Evolutionary conservation across 1,284 basidiomycete genomes (phyloP).

Genomic region (Tylopilus sp.): DNA sequence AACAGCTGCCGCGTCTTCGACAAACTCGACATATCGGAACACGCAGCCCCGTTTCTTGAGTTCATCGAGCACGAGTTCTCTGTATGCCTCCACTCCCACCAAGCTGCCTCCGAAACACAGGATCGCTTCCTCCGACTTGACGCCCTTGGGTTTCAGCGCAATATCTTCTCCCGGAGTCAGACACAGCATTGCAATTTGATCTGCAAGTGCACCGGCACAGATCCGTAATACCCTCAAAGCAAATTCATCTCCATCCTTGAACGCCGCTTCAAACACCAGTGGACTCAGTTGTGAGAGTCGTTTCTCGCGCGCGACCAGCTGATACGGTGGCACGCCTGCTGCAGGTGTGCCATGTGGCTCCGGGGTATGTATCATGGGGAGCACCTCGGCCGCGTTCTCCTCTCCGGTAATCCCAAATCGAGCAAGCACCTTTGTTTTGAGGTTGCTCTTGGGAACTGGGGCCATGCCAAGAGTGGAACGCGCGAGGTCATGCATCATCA

Average conservation of each 20-base stretch:
- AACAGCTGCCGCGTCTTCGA: conserved; percentile 72
- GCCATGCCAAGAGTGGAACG: conserved; percentile 56
- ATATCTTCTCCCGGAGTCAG: conserved; percentile 43
- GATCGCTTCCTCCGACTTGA: conserved; percentile 66
- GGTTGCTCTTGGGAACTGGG: conserved; percentile 45
- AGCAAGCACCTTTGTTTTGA: conserved; percentile 59
- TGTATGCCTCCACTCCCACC: conserved; percentile 68
- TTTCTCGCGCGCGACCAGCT: conserved; percentile 68
- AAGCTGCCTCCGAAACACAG: conserved; percentile 82
- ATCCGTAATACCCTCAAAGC: conserved; percentile 67
- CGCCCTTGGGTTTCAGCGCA: conserved; percentile 47
- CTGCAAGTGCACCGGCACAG: conserved; percentile 65
- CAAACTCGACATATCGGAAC: conserved; percentile 72
- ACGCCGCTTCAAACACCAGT: conserved; percentile 77
- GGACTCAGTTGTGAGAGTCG: conserved; percentile 78
- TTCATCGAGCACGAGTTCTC: conserved; percentile 68
- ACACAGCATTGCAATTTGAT: conserved; percentile 70
- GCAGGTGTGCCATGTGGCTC: conserved; percentile 49
- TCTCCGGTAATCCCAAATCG: conserved; percentile 67
- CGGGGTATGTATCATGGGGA: conserved; percentile 68
- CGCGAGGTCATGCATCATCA: conserved; percentile 70
- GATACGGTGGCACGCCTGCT: conserved; percentile 45
- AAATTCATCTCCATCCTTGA: conserved; percentile 69
- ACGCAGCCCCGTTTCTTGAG: conserved; percentile 66
- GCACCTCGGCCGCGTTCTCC: conserved; percentile 67